Conservation (phyloP, 2,329 filamentous ascomycete species). For the Pyricularia sp. region DNA sequence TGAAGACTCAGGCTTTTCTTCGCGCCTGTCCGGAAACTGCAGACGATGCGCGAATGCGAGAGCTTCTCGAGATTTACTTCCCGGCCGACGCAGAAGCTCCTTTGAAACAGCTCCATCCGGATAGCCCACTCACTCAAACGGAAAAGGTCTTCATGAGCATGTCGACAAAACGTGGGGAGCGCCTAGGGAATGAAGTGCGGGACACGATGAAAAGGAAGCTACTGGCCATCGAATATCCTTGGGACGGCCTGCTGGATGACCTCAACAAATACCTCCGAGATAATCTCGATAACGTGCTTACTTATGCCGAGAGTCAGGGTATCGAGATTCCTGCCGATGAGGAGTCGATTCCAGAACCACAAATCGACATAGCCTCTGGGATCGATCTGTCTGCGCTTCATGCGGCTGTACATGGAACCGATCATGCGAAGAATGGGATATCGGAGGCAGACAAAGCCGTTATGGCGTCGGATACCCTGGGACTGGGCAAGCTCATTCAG, state of each 20-base stretch:
- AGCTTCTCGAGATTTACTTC: conserved; percentile 42
- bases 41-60: conserved; percentile 35
- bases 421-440: background rate
- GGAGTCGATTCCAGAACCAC: conserved; percentile 12
- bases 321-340: conserved; percentile 22
- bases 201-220: conserved; percentile 12
- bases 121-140: conserved; percentile 14
- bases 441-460: conserved; percentile 1
- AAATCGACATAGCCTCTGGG: conserved; percentile 2
- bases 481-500: conserved; percentile 10
- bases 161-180: conserved; percentile 40
- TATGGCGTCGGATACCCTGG: conserved; percentile 6
- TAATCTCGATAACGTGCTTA: conserved; percentile 17
- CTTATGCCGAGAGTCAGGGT: conserved; percentile 24
- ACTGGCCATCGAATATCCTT: conserved; percentile 25
- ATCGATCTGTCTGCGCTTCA: conserved; percentile 4
- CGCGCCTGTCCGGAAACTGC: conserved; percentile 35
- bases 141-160: conserved; percentile 14
- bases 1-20: conserved; percentile 39
- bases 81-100: conserved; percentile 40
- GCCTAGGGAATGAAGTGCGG: conserved; percentile 27
- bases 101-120: conserved; percentile 21
- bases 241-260: conserved; percentile 21
- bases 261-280: conserved; percentile 18
- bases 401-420: conserved; percentile 5